Evolutionary conservation across 495 filamentous ascomycete species (phyloP), one percentile per base, ranked within the genome.

Genomic region (Penicillium flavigenum): DNA sequence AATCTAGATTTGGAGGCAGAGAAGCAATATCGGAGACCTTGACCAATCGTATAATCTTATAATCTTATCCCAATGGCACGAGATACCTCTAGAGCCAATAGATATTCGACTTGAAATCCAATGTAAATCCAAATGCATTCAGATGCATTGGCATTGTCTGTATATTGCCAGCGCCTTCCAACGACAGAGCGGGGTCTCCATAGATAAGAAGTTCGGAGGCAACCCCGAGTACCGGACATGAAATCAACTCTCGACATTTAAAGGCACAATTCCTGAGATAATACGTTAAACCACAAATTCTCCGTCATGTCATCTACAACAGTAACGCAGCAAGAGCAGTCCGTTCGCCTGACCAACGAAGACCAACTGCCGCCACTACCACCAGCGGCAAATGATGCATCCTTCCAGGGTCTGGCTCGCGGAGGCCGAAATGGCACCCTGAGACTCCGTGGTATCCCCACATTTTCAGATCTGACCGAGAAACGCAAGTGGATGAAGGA

Each of bases 401-500:
- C 57, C 6, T 79, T 76, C 64, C 76, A 79, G 50, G 66, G 73
- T 5, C 50, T 68, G 5, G 76, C 74, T 16, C 76, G 76, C 14
- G 76, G 76, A 10, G 62, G 71, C 46, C 70, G 73, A 14, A 60
- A 66, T 20, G 76, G 72, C 12, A 72, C 69, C 11, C 64, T 82
- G 49, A 81, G 79, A 60, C 74, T 84, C 17, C 71, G 72, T 12
- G 77, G 75, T 5, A 83, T 83, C 51, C 86, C 86, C 31, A 81
- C 79, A 45, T 86, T 87, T 61, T 74, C 80, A 9, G 80, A 78
- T 34, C 71, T 78, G 1, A 77, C 84, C 41, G 82, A 82, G 39
- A 80, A 88, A 66, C 79, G 88, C 19, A 65, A 85, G 56, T 88
- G 85, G 76, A 79, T 87, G 59, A 90, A 87, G 59, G 83, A 88